phyloP scores from a whole-genome alignment of 129 eudicot genomes.

The Logfia minima region DNA sequence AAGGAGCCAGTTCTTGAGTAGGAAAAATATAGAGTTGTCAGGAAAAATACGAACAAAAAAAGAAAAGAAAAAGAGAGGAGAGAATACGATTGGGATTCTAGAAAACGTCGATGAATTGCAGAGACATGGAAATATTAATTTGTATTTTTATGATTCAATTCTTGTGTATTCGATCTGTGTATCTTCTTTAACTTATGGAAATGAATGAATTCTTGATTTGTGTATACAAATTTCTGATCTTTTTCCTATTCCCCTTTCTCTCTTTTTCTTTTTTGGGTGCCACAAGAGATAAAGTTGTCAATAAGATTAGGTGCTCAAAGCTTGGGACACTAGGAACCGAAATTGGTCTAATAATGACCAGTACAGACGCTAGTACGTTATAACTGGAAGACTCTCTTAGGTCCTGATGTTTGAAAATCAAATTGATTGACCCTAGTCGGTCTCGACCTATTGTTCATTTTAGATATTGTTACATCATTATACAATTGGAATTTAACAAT shows the following conservation, averaged over 20 bases:
- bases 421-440: neutral
- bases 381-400: neutral
- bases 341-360: neutral
- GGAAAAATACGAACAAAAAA: slow-evolving; percentile 1
- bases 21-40: slow-evolving; percentile 40
- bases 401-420: neutral
- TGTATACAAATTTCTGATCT: slow-evolving; percentile 16
- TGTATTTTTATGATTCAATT: slow-evolving; percentile 50
- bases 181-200: slow-evolving; percentile 33
- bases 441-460: neutral
- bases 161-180: slow-evolving; percentile 34
- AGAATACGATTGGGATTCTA: slow-evolving; percentile 35
- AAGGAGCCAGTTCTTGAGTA: slow-evolving; percentile 39
- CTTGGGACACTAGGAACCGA: neutral
- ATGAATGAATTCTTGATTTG: slow-evolving; percentile 33
- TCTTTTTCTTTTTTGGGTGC: neutral
- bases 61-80: neutral
- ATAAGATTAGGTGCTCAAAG: neutral
- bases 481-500: too few species aligned
- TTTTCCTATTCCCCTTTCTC: neutral
- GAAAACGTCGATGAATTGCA: slow-evolving; percentile 52
- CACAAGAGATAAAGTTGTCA: neutral
- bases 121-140: slow-evolving; percentile 43
- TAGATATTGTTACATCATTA: too few species aligned
- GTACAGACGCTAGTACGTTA: neutral